Evolutionary conservation across 345 rosid genomes (phyloP), one percentile per base, ranked within the genome.

Genomic region (Pistacia integerrima): DNA sequence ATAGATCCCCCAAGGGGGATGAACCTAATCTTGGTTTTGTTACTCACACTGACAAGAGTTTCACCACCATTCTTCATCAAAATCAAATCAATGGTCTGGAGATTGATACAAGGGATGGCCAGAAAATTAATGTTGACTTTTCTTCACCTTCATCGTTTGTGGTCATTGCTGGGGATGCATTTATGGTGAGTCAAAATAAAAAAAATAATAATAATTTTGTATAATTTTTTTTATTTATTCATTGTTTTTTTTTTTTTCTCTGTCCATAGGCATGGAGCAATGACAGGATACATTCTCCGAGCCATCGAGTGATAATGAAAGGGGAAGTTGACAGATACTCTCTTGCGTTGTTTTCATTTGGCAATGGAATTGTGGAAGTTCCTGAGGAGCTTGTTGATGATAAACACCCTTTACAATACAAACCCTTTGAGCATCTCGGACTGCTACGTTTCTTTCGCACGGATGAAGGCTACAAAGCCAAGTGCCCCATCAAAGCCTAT

Each of bases 21-120:
- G 84, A 83, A 75, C 77, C 76, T 11, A 80, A 75, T 74, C 76
- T 75, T 3, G 92, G 85, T 28, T 81, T 90, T 56, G 75, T 77
- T 14, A 74, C 82, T 63, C 92, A 90, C 60, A 89, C 91, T 1
- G 97, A 92, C 64, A 90, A 89, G 84, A 87, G 86, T 81, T 82
- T 88, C 75, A 64, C 85, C 16, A 84, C 88, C 5, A 83, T 92
- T 57, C 90, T 92, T 80, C 90, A 87, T 78, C 95, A 89, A 56
- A 87, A 85, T 69, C 85, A 84, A 30, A 83, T 87, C 8, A 80
- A 86, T 78, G 95, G 91, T 18, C 78, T 91, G 68, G 87, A 91
- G 79, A 80, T 88, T 4, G 79, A 85, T 54, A 82, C 83, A 5
- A 85, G 83, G 69, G 88, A 78, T 36, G 92, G 89, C 1, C 76